A percentile compares a stretch with the other conserved stretches of the same genome.
These are phyloP conservation scores for Obba rivulosa DNA, from an alignment of 768 basidiomycete species.

Conservation along the genomic window DNA sequence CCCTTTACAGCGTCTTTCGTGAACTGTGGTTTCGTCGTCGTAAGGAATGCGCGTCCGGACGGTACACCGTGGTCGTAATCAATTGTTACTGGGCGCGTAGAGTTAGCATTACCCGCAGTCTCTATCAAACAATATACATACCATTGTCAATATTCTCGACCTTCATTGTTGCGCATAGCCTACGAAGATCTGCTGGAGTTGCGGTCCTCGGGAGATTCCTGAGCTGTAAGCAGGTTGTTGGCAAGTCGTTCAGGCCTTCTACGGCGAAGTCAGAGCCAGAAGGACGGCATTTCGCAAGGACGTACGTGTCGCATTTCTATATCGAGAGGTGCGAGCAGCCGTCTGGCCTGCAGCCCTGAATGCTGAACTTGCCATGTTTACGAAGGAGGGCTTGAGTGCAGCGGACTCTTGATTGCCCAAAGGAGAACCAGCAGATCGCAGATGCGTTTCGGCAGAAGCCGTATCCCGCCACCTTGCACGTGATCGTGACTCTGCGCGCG, in stretches of 20 bases:
- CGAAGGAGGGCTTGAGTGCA: too few relatives aligned
- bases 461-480: too few relatives aligned
- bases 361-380: not conserved
- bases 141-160: slow-evolving; percentile 21
- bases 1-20: slow-evolving; percentile 34
- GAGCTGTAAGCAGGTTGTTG: slow-evolving; percentile 37
- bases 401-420: too few relatives aligned
- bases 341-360: not conserved
- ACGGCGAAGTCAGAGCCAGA: not conserved
- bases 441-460: too few relatives aligned
- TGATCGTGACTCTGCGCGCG: too few relatives aligned
- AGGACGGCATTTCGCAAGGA: too few relatives aligned
- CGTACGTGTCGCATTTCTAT: too few relatives aligned
- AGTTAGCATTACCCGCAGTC: not conserved
- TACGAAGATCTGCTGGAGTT: slow-evolving; percentile 48
- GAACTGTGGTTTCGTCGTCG: slow-evolving; percentile 43
- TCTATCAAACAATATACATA: slow-evolving; percentile 8
- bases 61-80: slow-evolving; percentile 59
- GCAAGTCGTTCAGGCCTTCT: too few relatives aligned
- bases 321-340: too few relatives aligned
- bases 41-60: slow-evolving; percentile 53
- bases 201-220: slow-evolving; percentile 46
- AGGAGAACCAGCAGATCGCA: too few relatives aligned
- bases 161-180: slow-evolving; percentile 30
- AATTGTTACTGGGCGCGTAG: slow-evolving; percentile 41